Percentiles rank a stretch among this genome's conserved stretches.
Evolutionary conservation across 169 alveolate species (phyloP).

Genomic region (Nephromyces sp.): DNA sequence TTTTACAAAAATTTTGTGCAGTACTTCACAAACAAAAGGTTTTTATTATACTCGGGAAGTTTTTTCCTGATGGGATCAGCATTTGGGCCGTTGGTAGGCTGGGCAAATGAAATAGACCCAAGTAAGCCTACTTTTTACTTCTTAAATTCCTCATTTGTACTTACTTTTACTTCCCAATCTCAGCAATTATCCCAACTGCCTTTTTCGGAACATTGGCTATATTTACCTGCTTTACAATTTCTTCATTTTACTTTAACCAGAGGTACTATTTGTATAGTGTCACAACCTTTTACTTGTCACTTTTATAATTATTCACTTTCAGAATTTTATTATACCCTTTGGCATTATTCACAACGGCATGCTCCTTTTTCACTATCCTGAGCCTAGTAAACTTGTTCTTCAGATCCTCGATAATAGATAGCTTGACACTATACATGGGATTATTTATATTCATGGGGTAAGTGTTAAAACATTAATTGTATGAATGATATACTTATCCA

Average conservation of each 20-base stretch:
- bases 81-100: too few species aligned
- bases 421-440: neutral
- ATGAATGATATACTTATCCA: neutral
- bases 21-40: too few species aligned
- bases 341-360: too few species aligned
- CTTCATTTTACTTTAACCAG: too few species aligned
- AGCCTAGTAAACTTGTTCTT: neutral
- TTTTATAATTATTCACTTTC: neutral
- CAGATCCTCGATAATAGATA: neutral
- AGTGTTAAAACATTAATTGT: neutral
- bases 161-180: too few species aligned
- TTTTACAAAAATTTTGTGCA: too few species aligned
- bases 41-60: too few species aligned
- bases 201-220: neutral
- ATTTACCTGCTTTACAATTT: neutral
- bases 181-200: neutral
- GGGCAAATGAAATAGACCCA: too few species aligned
- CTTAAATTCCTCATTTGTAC: too few species aligned
- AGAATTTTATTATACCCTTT: neutral
- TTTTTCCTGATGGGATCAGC: too few species aligned
- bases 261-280: neutral
- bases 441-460: neutral
- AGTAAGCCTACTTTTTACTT: too few species aligned
- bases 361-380: neutral
- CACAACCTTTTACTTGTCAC: neutral